Evolutionary conservation across 805 yeast genomes (phyloP).

Genomic region (Barnettozyma siamensis): DNA sequence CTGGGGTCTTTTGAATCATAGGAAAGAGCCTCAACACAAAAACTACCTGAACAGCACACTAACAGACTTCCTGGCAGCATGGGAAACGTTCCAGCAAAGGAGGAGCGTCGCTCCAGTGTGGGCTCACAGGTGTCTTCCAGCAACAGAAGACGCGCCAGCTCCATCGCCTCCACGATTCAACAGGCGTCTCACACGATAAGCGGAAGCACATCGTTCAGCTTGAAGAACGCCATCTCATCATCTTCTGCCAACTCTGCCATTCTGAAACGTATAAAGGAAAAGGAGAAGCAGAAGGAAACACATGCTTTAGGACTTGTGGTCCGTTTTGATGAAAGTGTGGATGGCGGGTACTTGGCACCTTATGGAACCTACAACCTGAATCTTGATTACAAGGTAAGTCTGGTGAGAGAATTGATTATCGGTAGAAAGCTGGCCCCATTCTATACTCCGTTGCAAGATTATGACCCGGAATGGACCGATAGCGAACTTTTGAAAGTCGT

Average conservation of each 20-base stretch:
- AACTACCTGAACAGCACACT: not conserved
- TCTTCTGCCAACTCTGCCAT: slow-evolving; percentile 17
- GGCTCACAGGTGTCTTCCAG: slow-evolving; percentile 1
- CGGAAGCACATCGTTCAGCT: slow-evolving; percentile 1
- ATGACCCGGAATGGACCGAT: slow-evolving; percentile 64
- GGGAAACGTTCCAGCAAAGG: slow-evolving; percentile 46
- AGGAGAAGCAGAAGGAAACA: slow-evolving; percentile 43
- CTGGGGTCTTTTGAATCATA: not conserved
- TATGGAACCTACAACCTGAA: slow-evolving; percentile 77
- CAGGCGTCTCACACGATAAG: slow-evolving; percentile 7
- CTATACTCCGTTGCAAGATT: slow-evolving; percentile 82
- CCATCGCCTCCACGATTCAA: slow-evolving; percentile 12
- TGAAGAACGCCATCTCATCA: slow-evolving; percentile 28
- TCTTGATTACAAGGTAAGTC: slow-evolving; percentile 63
- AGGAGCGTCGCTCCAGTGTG: slow-evolving; percentile 26
- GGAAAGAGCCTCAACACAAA: not conserved
- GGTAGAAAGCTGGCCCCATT: slow-evolving; percentile 81
- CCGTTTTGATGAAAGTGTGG: slow-evolving; percentile 64
- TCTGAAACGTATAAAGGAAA: slow-evolving; percentile 37
- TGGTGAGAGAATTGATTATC: slow-evolving; percentile 67
- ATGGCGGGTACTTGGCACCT: slow-evolving; percentile 93
- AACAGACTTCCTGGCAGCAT: slow-evolving; percentile 16
- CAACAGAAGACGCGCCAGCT: slow-evolving; percentile 15
- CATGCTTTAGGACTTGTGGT: slow-evolving; percentile 57
- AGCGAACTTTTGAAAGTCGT: slow-evolving; percentile 54